Evolutionary conservation across 2,329 filamentous ascomycete genomes (phyloP).

Genomic region (Paracamarosporium sp.): DNA sequence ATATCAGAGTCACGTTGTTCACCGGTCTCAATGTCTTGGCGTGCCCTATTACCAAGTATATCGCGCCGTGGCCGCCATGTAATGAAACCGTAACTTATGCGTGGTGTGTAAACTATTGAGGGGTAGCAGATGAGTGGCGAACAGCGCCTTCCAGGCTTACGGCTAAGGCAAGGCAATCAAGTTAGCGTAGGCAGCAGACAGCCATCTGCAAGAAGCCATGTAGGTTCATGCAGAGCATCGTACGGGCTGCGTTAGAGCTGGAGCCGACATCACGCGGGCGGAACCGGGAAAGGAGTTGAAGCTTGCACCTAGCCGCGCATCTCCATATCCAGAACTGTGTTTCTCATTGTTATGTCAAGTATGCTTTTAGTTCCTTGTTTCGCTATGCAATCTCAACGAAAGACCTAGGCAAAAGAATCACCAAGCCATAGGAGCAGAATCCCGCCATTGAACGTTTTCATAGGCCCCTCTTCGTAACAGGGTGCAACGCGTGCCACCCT

Average conservation of each 20-base stretch:
- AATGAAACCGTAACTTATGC: background rate
- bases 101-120: background rate
- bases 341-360: background rate
- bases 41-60: background rate
- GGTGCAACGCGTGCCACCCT: slow-evolving; percentile 2
- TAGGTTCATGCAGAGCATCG: background rate
- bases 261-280: slow-evolving; percentile 2
- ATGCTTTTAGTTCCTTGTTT: background rate
- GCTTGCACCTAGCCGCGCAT: background rate
- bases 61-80: background rate
- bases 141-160: background rate
- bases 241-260: background rate
- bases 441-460: background rate
- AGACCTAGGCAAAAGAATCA: background rate
- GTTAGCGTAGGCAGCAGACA: background rate
- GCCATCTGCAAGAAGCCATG: background rate
- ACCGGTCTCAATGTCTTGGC: slow-evolving; percentile 1
- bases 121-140: background rate
- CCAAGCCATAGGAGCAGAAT: background rate
- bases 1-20: slow-evolving; percentile 3
- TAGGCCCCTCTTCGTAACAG: background rate
- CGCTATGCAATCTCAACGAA: slow-evolving; percentile 1
- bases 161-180: background rate
- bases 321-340: background rate
- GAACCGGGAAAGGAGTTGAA: background rate